Conservation (phyloP, 148 eudicot genomes). For the Amaranthus cruentus region DNA sequence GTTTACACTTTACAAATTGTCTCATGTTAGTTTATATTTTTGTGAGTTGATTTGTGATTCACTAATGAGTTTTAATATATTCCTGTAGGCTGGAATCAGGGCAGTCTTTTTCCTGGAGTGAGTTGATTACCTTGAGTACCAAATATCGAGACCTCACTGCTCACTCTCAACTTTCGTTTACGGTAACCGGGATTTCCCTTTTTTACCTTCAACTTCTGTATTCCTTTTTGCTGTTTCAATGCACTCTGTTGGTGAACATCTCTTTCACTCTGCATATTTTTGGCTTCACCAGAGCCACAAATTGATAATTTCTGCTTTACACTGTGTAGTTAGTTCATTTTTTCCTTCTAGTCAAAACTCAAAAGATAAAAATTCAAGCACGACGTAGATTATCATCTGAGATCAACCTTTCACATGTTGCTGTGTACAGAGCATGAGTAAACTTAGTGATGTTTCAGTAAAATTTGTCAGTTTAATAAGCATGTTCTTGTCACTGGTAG, state of each 20-base stretch:
- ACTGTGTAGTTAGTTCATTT: not conserved
- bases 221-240: not conserved
- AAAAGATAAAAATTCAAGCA: not conserved
- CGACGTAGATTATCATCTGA: not conserved
- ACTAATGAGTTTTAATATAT: slow-evolving; percentile 13
- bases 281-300: not conserved
- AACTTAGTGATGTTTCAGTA: not conserved
- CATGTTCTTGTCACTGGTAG: too few relatives aligned
- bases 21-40: not conserved
- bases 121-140: slow-evolving; percentile 79
- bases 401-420: not conserved
- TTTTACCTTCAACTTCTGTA: not conserved
- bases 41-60: not conserved
- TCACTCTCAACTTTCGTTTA: slow-evolving; percentile 76
- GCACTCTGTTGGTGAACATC: not conserved
- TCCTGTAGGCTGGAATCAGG: slow-evolving; percentile 74
- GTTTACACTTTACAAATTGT: not conserved
- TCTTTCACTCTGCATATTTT: not conserved
- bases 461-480: not conserved
- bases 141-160: slow-evolving; percentile 91
- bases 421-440: not conserved
- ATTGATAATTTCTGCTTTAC: not conserved
- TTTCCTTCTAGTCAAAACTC: not conserved
- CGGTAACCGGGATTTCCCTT: slow-evolving; percentile 40
- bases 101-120: slow-evolving; percentile 89